Conservation (phyloP, 2,329 filamentous ascomycete species). For the Penicillium freii region DNA sequence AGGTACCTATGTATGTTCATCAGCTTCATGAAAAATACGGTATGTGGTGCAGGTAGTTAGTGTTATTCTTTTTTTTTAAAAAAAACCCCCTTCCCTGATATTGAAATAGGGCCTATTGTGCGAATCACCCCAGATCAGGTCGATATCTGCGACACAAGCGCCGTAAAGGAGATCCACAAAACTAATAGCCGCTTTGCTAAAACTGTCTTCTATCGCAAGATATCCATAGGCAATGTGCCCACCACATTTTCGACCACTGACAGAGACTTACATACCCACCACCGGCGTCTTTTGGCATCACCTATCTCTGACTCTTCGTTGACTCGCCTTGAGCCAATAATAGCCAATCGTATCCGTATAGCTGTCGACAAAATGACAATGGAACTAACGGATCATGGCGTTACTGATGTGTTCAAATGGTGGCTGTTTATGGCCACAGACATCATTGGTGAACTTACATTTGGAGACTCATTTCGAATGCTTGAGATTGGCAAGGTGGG, state of each 20-base stretch:
- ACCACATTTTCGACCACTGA: constrained; percentile 46
- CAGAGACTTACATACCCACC: constrained; percentile 39
- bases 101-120: constrained; percentile 32
- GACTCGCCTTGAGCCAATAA: constrained; percentile 39
- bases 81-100: neutral
- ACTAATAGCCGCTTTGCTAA: constrained; percentile 37
- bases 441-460: constrained; percentile 53
- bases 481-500: constrained; percentile 51
- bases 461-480: constrained; percentile 56
- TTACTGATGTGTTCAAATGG: constrained; percentile 54
- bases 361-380: constrained; percentile 46
- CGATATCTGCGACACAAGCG: constrained; percentile 41
- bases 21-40: constrained; percentile 32
- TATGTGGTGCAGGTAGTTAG: neutral
- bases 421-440: constrained; percentile 56
- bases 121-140: constrained; percentile 29
- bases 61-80: too few relatives aligned
- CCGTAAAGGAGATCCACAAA: constrained; percentile 36
- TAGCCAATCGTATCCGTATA: constrained; percentile 40
- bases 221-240: constrained; percentile 19
- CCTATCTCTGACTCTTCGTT: constrained; percentile 25
- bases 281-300: constrained; percentile 45
- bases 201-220: constrained; percentile 30
- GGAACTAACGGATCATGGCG: constrained; percentile 43
- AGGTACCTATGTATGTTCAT: constrained; percentile 24